Percentiles rank a stretch among this genome's conserved stretches.
Conservation (phyloP, 768 basidiomycete genomes). For the Hygrocybe punicea region DNA sequence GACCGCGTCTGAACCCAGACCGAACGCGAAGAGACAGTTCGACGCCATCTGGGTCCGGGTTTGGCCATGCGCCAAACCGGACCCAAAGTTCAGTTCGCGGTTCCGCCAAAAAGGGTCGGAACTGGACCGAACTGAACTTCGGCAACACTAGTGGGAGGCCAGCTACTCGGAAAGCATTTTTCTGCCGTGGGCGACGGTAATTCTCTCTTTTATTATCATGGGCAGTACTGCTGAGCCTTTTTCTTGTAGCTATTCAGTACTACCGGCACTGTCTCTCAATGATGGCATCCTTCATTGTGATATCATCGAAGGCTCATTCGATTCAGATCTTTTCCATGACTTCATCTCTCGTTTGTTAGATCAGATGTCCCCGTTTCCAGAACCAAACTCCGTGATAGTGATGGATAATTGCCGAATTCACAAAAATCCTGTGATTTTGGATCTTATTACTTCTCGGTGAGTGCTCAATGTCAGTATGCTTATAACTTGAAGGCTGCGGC, state of each 20-base stretch:
- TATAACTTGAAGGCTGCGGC: background rate
- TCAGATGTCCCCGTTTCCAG: conserved; percentile 36
- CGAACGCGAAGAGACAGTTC: no score
- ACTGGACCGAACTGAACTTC: background rate
- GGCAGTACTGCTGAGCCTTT: background rate
- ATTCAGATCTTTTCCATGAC: background rate
- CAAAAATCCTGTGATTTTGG: conserved; percentile 1
- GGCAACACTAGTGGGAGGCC: background rate
- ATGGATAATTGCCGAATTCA: conserved; percentile 42
- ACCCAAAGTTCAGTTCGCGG: no score
- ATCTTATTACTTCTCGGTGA: background rate
- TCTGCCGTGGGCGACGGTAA: background rate
- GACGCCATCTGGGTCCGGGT: no score
- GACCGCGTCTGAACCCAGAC: no score
- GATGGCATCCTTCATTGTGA: conserved; percentile 7
- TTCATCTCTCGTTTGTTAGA: conserved; percentile 4
- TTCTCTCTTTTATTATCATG: background rate
- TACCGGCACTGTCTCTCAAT: conserved; percentile 5
- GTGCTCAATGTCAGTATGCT: background rate
- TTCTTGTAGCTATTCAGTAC: conserved; percentile 1
- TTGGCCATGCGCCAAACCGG: no score
- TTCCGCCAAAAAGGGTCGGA: no score
- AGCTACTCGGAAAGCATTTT: conserved; percentile 14
- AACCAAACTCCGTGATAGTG: conserved; percentile 29
- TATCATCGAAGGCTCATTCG: conserved; percentile 5